Percentiles rank a stretch among this genome's conserved stretches.
phyloP scores from a whole-genome alignment of 257 asterid species.

The Knoxia roxburghii region DNA sequence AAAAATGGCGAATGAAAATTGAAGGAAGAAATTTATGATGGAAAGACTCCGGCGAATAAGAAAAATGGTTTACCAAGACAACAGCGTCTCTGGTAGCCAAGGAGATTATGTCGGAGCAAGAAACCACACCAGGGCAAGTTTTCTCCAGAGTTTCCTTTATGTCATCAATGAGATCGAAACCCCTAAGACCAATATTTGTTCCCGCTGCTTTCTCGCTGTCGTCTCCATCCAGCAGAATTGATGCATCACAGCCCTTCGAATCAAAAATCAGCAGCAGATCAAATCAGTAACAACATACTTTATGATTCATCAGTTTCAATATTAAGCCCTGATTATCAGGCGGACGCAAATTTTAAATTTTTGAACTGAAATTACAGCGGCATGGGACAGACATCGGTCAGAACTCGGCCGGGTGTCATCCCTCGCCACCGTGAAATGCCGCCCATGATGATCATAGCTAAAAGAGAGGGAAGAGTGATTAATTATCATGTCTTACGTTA shows the following conservation, averaged over 20 bases:
- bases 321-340: no score
- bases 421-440: no score
- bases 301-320: neutral
- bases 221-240: conserved; percentile 22
- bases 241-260: conserved; percentile 32
- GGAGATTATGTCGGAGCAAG: conserved; percentile 32
- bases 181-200: conserved; percentile 25
- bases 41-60: no score
- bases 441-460: no score
- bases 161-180: conserved; percentile 26
- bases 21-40: no score
- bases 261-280: neutral
- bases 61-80: conserved; percentile 12
- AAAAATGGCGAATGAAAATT: no score
- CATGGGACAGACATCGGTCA: no score
- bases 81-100: conserved; percentile 30
- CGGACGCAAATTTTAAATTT: no score
- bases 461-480: no score
- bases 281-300: neutral
- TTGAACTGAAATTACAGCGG: no score
- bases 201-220: conserved; percentile 22
- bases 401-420: no score
- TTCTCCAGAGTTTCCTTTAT: conserved; percentile 20
- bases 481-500: conserved; percentile 16
- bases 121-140: conserved; percentile 28